Evolutionary conservation across 352 stramenopile genomes (phyloP), one percentile per base, ranked within the genome.

Genomic region (Pythium volutum): DNA sequence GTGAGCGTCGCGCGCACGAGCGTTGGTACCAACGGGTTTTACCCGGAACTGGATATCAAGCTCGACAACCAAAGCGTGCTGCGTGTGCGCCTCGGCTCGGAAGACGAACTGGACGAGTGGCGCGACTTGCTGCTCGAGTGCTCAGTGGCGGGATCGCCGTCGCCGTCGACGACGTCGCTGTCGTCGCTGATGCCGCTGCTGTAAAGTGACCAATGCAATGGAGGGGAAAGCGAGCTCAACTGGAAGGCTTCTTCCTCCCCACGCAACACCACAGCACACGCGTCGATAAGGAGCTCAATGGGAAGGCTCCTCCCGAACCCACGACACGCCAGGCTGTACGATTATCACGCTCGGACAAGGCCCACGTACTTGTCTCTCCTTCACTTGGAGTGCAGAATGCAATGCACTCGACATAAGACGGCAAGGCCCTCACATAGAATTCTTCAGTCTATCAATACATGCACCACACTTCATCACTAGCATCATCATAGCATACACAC

Each of bases 101-200:
- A 68, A 33, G 67, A 74, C 27, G 62, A 74, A 55, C 36, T 74
- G 53, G 67, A 70, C 45, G 67, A 74, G 36, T 74, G 67, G 67
- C 62, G 63, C 15, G 55, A 68, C 45, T 16, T 67, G 31, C 54
- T 74, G 1, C 33, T 70, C 8, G 62, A 72, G 25, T 48, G n/a
- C 41, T 48, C 51, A 5, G 26, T 62, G 25, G 53, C 11, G 2
- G n/a, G 46, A 12, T 51, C 53, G 15, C 52, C 56, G 9, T 18
- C 33, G 12, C 42, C 23, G 20, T 63, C 57, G 20, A 31, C 53
- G 18, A 47, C 58, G 15, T 67, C 58, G 7, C 3, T 62, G 15
- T 59, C 53, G 4, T 59, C 58, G 36, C 36, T 63, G 14, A 49
- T 66, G 1, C 51, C 64, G 20, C 42, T 71, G 31, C 58, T 67